These are phyloP conservation scores for Mucor piriformis DNA, from an alignment of 371 early-diverging fungal genomes.

Conservation along the genomic window DNA sequence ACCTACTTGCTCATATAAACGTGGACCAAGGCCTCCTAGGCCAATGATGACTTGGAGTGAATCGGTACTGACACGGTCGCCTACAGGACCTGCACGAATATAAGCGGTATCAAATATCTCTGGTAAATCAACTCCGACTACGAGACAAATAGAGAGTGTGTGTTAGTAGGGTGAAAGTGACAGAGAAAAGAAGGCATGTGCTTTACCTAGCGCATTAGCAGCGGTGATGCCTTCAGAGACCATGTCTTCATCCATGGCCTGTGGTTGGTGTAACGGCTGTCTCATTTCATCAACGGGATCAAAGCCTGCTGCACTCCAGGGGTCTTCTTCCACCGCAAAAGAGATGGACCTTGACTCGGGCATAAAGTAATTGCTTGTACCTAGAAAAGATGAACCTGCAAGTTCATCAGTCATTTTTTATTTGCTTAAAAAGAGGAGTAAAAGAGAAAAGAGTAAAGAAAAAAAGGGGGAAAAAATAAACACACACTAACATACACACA, in stretches of 20 bases:
- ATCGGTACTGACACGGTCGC: conserved; percentile 53
- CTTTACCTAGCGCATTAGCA: conserved; percentile 29
- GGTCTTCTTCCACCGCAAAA: conserved; percentile 32
- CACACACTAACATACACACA: too few relatives aligned
- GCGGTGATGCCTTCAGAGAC: conserved; percentile 28
- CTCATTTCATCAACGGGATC: conserved; percentile 25
- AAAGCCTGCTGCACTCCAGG: conserved; percentile 29
- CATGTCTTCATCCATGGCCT: conserved; percentile 18
- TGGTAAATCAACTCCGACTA: conserved; percentile 61
- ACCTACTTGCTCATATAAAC: conserved; percentile 59
- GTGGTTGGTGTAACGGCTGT: conserved; percentile 16
- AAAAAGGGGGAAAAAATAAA: too few relatives aligned
- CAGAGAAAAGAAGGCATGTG: not conserved
- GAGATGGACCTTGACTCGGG: conserved; percentile 22
- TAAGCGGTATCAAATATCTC: conserved; percentile 63
- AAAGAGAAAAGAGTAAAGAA: not conserved
- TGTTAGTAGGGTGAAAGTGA: too few relatives aligned
- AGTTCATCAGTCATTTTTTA: conserved; percentile 18
- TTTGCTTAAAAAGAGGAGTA: not conserved
- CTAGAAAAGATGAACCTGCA: conserved; percentile 12
- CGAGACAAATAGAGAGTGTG: conserved; percentile 7
- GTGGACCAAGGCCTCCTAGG: conserved; percentile 54
- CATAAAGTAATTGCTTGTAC: conserved; percentile 18
- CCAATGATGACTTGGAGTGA: conserved; percentile 56
- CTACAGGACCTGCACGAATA: conserved; percentile 52